Evolutionary conservation across 106 monocot species (phyloP), one percentile per base, ranked within the genome.

Genomic region (Posidonia australis): DNA sequence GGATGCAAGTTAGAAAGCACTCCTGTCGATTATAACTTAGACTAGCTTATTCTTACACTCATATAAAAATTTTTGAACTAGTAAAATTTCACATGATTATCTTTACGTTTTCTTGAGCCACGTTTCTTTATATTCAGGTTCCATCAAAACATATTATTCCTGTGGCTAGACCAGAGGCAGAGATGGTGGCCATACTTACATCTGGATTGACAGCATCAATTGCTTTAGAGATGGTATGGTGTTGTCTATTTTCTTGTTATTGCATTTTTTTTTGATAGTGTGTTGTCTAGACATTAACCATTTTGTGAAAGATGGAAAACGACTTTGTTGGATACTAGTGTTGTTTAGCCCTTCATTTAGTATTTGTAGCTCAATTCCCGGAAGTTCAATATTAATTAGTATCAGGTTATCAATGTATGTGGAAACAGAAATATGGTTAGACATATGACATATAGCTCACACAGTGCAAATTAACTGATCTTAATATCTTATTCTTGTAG

Each of bases 161-260:
- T 71, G 81, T 98, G 10, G 79, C 90, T 28, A 90, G 79, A 64
- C 96, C 90, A 72, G 96, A 87, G 43, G 82, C 96, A 6, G 96
- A 90, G 72, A 84, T 90, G 62, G 76, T 98, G 13, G 87, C 86
- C 13, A 98, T 98, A 84, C 90, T 98, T 49, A 87, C 96, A 62
- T 98, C 96, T 76, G 96, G 96, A 63, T 73, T 98, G 74, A 98
- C 96, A 46, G 96, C 96, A 67, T 98, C 90, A 63, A 87, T 98
- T 79, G 70, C 87, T 71, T 73, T 98, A 67, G 87, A 98, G 72
- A 98, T 57, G 83, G 96, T 90, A 55, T 32, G 13, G 6, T 44
- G 36, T n/a, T 9, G 18, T 62, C 6, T 46, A 42, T 28, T 52
- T 13, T 22, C 17, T 41, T 54, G 9, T 52, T 30, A 18, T 59